These are phyloP conservation scores for Torulaspora delbrueckii DNA, from an alignment of 805 yeast genomes.

Conservation along the genomic window DNA sequence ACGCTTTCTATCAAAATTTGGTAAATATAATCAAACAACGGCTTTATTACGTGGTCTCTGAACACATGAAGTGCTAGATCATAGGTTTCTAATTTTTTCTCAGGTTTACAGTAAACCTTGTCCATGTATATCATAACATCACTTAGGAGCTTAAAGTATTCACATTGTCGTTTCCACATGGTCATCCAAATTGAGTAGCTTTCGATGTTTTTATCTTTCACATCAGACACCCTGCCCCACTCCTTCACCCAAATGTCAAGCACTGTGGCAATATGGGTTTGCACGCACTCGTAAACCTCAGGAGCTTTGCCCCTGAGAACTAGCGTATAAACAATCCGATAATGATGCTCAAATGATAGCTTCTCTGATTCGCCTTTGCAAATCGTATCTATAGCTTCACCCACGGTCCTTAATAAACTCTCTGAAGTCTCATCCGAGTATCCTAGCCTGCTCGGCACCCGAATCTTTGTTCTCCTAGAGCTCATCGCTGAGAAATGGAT, in stretches of 20 bases:
- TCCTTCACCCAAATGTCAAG: slow-evolving; percentile 7
- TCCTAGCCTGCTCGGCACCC: slow-evolving; percentile 54
- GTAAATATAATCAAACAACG: slow-evolving; percentile 49
- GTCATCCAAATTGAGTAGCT: slow-evolving; percentile 37
- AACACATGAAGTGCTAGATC: slow-evolving; percentile 71
- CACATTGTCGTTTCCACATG: slow-evolving; percentile 65
- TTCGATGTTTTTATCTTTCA: slow-evolving; percentile 27
- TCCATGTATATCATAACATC: slow-evolving; percentile 85
- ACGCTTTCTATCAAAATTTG: slow-evolving; percentile 35
- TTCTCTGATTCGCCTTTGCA: slow-evolving; percentile 66
- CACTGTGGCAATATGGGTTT: slow-evolving; percentile 12
- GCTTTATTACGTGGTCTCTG: slow-evolving; percentile 53
- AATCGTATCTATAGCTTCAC: slow-evolving; percentile 67
- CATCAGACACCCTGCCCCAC: slow-evolving; percentile 2
- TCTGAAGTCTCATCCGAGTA: slow-evolving; percentile 47
- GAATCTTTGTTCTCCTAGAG: slow-evolving; percentile 46
- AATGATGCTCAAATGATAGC: slow-evolving; percentile 76
- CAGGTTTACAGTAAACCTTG: slow-evolving; percentile 73
- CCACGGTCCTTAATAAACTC: slow-evolving; percentile 58
- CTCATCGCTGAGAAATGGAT: neutral
- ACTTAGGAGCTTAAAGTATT: slow-evolving; percentile 70
- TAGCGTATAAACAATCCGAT: slow-evolving; percentile 70
- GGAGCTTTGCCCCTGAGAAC: slow-evolving; percentile 43
- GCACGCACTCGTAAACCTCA: slow-evolving; percentile 13
- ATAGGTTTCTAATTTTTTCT: slow-evolving; percentile 56